Evolutionary conservation across 495 filamentous ascomycete genomes (phyloP).

Genomic region (Astrothelium subdiscretum): DNA sequence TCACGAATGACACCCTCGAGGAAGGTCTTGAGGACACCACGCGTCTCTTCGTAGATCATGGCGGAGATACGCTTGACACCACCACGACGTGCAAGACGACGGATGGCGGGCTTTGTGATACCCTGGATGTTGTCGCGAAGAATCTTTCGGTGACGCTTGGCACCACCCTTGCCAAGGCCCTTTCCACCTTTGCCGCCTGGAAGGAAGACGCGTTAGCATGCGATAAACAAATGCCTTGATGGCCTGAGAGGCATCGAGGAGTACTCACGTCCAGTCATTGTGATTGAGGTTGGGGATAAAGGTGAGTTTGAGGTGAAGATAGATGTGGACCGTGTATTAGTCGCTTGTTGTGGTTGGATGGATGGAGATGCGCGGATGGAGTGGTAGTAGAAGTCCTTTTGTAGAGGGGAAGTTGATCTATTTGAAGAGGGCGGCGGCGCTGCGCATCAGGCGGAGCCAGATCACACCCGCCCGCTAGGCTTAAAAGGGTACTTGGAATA

Average conservation of each 20-base stretch:
- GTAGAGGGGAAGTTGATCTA: conserved; percentile 5
- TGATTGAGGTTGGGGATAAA: conserved; percentile 25
- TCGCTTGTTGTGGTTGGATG: conserved; percentile 14
- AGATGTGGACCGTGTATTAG: conserved; percentile 25
- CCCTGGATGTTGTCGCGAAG: conserved; percentile 57
- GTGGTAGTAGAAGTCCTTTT: conserved; percentile 2
- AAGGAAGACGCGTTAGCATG: conserved; percentile 18
- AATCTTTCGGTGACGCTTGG: conserved; percentile 52
- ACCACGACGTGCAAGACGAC: conserved; percentile 73
- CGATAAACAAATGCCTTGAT: conserved; percentile 5
- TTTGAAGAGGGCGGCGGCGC: conserved; percentile 3
- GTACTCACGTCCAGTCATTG: conserved; percentile 94
- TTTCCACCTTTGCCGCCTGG: conserved; percentile 39
- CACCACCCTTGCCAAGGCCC: conserved; percentile 44
- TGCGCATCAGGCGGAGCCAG: neutral
- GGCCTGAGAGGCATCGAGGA: conserved; percentile 7
- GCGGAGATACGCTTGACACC: conserved; percentile 91
- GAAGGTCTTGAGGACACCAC: conserved; percentile 99
- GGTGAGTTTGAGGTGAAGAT: conserved; percentile 21
- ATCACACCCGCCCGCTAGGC: neutral
- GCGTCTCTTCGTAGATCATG: conserved; percentile 99
- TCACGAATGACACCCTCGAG: conserved; percentile 93
- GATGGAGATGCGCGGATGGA: conserved; percentile 8
- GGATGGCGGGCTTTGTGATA: conserved; percentile 99
- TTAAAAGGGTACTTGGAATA: neutral